A percentile compares a stretch with the other conserved stretches of the same genome.
Conservation (phyloP, 2,329 filamentous ascomycete species). For the Hypocreales sp. region DNA sequence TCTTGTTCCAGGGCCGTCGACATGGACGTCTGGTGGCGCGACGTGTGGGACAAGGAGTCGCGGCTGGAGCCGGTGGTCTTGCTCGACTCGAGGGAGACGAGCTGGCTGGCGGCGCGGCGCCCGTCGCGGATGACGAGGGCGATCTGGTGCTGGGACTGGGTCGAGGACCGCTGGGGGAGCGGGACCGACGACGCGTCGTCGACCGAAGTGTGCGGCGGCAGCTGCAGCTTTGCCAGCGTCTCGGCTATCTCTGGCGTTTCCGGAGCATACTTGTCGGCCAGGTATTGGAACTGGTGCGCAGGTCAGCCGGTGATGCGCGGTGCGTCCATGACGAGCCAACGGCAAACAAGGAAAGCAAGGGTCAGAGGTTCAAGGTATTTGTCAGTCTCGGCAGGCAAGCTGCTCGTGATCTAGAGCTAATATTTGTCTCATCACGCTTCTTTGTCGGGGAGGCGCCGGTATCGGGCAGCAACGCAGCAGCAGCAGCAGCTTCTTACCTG, state of each 20-base stretch:
- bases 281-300: conserved; percentile 45
- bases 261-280: conserved; percentile 54
- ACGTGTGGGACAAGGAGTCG: conserved; percentile 28
- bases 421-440: conserved; percentile 24
- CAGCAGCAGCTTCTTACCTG: conserved; percentile 31
- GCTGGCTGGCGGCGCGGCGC: conserved; percentile 38
- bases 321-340: not conserved
- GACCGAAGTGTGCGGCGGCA: conserved; percentile 36
- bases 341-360: conserved; percentile 4
- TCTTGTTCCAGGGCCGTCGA: conserved; percentile 67
- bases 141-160: conserved; percentile 33
- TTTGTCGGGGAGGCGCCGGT: conserved; percentile 4
- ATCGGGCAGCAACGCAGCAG: conserved; percentile 1
- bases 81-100: conserved; percentile 34
- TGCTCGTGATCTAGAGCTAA: conserved; percentile 83
- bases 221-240: conserved; percentile 50
- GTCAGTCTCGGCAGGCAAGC: conserved; percentile 42
- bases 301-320: too few species aligned
- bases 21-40: conserved; percentile 35
- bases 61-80: conserved; percentile 35
- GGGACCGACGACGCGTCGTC: conserved; percentile 36
- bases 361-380: conserved; percentile 18
- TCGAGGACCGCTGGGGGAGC: conserved; percentile 30
- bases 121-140: conserved; percentile 50
- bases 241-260: conserved; percentile 50